Evolutionary conservation across 768 basidiomycete genomes (phyloP), one percentile per base, ranked within the genome.

Genomic region (Rhizopogon sp.): DNA sequence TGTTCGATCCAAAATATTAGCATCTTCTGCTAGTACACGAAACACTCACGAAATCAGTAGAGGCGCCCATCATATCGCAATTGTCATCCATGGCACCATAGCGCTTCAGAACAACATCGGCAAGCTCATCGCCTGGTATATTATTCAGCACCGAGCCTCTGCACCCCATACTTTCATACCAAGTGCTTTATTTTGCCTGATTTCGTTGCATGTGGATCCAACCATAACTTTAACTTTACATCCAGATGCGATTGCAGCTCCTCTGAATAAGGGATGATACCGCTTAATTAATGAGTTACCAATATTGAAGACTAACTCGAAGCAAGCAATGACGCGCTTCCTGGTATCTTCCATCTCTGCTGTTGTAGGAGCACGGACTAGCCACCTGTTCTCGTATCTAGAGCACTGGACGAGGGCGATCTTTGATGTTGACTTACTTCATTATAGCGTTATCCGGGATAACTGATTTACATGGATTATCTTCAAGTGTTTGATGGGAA

Each of bases 391-490:
- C 49, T 22, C 9, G 31, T 10, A 22, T 33, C 3, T 50, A 33
- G 20, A 20, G 44, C 13, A 31, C 41, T 49, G 13, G 17, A 22
- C 14, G 17, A 6, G 3, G n/a, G 14, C 11, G 3, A 20, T 53
- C 31, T 17, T 51, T 37, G n/a, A 41, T 29, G 20, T 20, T 17
- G 2, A 62, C 81, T 52, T 63, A 85, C 84, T 74, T 69, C 73
- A 88, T 52, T 63, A 81, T 84, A 1, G 88, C 75, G 61, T 88
- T 82, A 65, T 89, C 87, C 0, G 89, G 89, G 43, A 88, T 88
- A 57, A 92, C 88, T 90, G 49, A 7, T 35, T 31, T 35, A 2
- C 35, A 53, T 37, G 29, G 33, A 50, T 55, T 14, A 45, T 39
- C 35, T 45, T 33, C 5, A 46, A 17, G 17, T n/a, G 49, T 2